Percentiles rank a stretch among this genome's conserved stretches.
phyloP scores from a whole-genome alignment of 352 stramenopile species.

The Phytophthora macrochlamydospora region DNA sequence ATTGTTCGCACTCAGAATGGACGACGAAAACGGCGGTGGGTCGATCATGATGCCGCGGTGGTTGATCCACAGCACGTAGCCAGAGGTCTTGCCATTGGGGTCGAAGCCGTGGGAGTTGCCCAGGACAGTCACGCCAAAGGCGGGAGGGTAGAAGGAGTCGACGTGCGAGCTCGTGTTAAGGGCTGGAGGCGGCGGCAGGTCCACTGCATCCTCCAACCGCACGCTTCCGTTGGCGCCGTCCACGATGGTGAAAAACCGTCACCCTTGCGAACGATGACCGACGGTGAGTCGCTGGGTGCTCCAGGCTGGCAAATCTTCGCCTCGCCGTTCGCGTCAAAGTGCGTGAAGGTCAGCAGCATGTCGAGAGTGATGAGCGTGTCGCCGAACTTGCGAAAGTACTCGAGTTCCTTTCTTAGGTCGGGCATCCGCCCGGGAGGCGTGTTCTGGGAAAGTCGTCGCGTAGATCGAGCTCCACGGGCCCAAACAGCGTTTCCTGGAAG shows the following conservation, averaged over 20 bases:
- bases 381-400: conserved; percentile 92
- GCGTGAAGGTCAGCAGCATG: conserved; percentile 89
- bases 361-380: conserved; percentile 90
- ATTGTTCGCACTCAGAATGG: conserved; percentile 85
- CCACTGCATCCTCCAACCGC: conserved; percentile 59
- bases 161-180: conserved; percentile 37
- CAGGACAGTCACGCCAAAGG: conserved; percentile 95
- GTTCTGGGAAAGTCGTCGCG: conserved; percentile 69
- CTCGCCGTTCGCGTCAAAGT: conserved; percentile 75
- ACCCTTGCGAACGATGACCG: conserved; percentile 71
- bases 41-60: conserved; percentile 97
- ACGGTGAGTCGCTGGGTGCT: conserved; percentile 30
- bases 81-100: conserved; percentile 92
- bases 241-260: conserved; percentile 65
- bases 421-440: conserved; percentile 65
- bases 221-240: conserved; percentile 60
- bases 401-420: conserved; percentile 82
- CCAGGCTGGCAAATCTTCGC: conserved; percentile 67
- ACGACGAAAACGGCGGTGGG: conserved; percentile 91
- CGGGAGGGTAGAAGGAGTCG: conserved; percentile 92
- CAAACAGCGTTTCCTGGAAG: conserved; percentile 91
- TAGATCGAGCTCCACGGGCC: conserved; percentile 72
- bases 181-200: conserved; percentile 48
- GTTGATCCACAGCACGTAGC: conserved; percentile 98
- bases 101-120: conserved; percentile 97